Percentiles rank a stretch among this genome's conserved stretches.
Conservation (phyloP, 495 filamentous ascomycete species). For the Cudoniella acicularis region DNA sequence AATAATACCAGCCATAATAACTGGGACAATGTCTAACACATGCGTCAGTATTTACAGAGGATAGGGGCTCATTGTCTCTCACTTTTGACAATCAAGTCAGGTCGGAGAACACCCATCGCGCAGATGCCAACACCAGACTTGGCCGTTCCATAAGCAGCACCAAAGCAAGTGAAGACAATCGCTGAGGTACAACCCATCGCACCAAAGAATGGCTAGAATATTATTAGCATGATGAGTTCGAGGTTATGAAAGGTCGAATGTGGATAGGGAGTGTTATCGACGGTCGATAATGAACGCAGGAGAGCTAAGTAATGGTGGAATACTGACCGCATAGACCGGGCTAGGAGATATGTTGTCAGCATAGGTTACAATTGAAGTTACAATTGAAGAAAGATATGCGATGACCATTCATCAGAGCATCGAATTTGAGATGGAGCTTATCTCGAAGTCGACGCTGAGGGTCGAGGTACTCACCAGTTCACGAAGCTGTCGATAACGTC, state of each 20-base stretch:
- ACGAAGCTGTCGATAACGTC: constrained; percentile 7
- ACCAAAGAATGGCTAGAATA: constrained; percentile 89
- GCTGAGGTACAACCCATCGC: constrained; percentile 98
- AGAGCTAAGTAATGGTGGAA: constrained; percentile 21
- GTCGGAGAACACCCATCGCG: constrained; percentile 94
- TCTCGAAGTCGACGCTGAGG: constrained; percentile 20
- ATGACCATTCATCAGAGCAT: constrained; percentile 5
- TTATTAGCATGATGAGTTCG: constrained; percentile 33
- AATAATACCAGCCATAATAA: constrained; percentile 99
- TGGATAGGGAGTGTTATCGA: constrained; percentile 3
- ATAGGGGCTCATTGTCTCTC: constrained; percentile 35
- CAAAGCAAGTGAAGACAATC: constrained; percentile 99
- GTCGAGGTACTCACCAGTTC: constrained; percentile 19
- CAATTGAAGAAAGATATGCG: constrained; percentile 9
- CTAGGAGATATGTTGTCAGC: constrained; percentile 52
- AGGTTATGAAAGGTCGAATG: constrained; percentile 9
- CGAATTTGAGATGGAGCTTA: constrained; percentile 18
- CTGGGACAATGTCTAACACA: constrained; percentile 86
- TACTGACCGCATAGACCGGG: constrained; percentile 98
- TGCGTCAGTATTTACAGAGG: constrained; percentile 1
- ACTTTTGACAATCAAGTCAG: constrained; percentile 99
- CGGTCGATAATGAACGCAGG: constrained; percentile 8
- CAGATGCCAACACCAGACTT: constrained; percentile 99
- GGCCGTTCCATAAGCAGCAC: constrained; percentile 96
- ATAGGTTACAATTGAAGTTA: constrained; percentile 12